These are phyloP conservation scores for Arabis hirsuta DNA, from an alignment of 345 rosid genomes.

Conservation along the genomic window DNA sequence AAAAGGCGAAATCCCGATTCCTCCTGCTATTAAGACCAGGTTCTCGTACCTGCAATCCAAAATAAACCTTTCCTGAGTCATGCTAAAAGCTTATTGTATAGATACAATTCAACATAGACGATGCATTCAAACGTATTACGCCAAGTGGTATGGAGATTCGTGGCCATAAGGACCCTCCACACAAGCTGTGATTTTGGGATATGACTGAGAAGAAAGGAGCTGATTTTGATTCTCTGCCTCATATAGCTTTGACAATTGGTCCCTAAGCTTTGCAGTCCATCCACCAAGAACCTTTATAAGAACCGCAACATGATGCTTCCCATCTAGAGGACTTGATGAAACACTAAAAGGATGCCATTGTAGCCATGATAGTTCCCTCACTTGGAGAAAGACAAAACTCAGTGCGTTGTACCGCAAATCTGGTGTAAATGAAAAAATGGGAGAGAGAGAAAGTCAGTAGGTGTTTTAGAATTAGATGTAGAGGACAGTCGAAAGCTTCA, in stretches of 20 bases:
- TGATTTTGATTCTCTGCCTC: slow-evolving; percentile 45
- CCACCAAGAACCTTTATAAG: slow-evolving; percentile 83
- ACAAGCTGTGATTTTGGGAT: slow-evolving; percentile 61
- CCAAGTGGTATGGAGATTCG: slow-evolving; percentile 78
- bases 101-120: background rate
- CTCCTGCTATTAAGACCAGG: slow-evolving; percentile 88
- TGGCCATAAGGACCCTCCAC: slow-evolving; percentile 96
- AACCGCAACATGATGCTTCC: slow-evolving; percentile 63
- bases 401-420: slow-evolving; percentile 82
- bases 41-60: slow-evolving; percentile 65
- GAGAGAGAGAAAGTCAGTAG: slow-evolving; percentile 1
- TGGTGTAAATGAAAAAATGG: slow-evolving; percentile 22
- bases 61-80: slow-evolving; percentile 11
- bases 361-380: slow-evolving; percentile 83
- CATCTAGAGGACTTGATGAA: slow-evolving; percentile 88
- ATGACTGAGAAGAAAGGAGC: slow-evolving; percentile 25
- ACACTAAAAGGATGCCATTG: slow-evolving; percentile 99
- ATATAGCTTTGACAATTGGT: slow-evolving; percentile 44
- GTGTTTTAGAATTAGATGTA: background rate
- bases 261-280: slow-evolving; percentile 77
- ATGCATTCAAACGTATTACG: slow-evolving; percentile 45
- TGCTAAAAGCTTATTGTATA: background rate
- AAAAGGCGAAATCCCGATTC: slow-evolving; percentile 92
- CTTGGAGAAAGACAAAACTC: slow-evolving; percentile 85
- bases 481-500: background rate